A percentile compares a stretch with the other conserved stretches of the same genome.
phyloP scores from a whole-genome alignment of 2,329 filamentous ascomycete species.

The Alternaria sp. region DNA sequence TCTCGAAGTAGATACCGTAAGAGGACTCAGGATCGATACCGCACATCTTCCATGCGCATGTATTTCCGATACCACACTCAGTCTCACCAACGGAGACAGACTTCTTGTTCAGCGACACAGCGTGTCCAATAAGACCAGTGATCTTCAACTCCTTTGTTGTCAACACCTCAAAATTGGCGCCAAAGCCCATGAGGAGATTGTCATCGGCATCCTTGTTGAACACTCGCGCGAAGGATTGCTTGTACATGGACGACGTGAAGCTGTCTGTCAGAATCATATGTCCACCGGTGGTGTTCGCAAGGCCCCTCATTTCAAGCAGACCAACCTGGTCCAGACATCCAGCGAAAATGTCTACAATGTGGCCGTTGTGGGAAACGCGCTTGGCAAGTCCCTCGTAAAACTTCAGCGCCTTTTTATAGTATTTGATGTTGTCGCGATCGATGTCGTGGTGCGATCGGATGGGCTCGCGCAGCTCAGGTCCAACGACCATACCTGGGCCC shows the following conservation, averaged over 20 bases:
- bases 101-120: conserved; percentile 97
- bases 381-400: conserved; percentile 97
- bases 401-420: conserved; percentile 99
- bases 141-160: conserved; percentile 99
- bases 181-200: conserved; percentile 97
- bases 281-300: conserved; percentile 94
- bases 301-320: conserved; percentile 95
- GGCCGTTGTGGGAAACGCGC: conserved; percentile 92
- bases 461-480: conserved; percentile 92
- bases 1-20: conserved; percentile 97
- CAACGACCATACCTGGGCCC: conserved; percentile 95
- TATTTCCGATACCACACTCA: conserved; percentile 97
- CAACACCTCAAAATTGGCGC: conserved; percentile 91
- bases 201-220: conserved; percentile 97
- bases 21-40: conserved; percentile 93
- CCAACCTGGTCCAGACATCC: conserved; percentile 98
- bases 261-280: conserved; percentile 99
- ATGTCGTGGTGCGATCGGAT: conserved; percentile 99
- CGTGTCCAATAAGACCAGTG: conserved; percentile 95
- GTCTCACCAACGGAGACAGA: conserved; percentile 97
- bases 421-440: conserved; percentile 98
- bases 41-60: conserved; percentile 99
- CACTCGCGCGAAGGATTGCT: conserved; percentile 95
- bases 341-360: conserved; percentile 97
- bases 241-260: conserved; percentile 99